phyloP scores from a whole-genome alignment of 2,329 filamentous ascomycete species.

The Calonectria crousiana region DNA sequence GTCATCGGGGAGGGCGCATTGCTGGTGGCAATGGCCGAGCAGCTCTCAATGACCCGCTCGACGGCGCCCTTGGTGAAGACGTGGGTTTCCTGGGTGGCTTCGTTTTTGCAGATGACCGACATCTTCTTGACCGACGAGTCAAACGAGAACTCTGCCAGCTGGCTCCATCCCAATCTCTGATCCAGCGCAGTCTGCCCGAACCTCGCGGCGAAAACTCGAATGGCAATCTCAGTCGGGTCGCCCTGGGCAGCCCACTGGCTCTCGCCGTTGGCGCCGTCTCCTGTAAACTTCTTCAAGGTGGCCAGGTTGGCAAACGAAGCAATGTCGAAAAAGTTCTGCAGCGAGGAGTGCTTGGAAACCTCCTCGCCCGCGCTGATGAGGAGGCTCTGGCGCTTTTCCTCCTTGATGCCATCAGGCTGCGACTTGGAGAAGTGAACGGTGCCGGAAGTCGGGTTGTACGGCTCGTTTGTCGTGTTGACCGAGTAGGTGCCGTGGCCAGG shows the following conservation, averaged over 20 bases:
- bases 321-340: constrained; percentile 71
- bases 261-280: constrained; percentile 58
- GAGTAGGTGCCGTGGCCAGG: constrained; percentile 49
- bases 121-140: constrained; percentile 82
- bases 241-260: constrained; percentile 72
- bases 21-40: constrained; percentile 60
- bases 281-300: constrained; percentile 53
- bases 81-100: constrained; percentile 52
- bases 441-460: constrained; percentile 45
- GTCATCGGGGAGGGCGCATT: constrained; percentile 51
- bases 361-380: neutral
- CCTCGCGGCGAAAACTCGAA: constrained; percentile 79
- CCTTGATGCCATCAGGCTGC: constrained; percentile 35
- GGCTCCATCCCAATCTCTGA: constrained; percentile 65
- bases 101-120: constrained; percentile 74
- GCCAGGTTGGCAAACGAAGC: constrained; percentile 76
- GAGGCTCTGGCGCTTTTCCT: neutral
- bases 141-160: constrained; percentile 78
- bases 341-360: constrained; percentile 59
- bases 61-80: constrained; percentile 75
- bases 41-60: constrained; percentile 72
- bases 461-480: constrained; percentile 45
- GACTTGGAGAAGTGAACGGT: constrained; percentile 30
- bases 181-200: constrained; percentile 73
- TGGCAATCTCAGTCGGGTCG: constrained; percentile 76